Evolutionary conservation across 2,329 filamentous ascomycete species (phyloP).

Genomic region (Nannizziopsis barbatae): DNA sequence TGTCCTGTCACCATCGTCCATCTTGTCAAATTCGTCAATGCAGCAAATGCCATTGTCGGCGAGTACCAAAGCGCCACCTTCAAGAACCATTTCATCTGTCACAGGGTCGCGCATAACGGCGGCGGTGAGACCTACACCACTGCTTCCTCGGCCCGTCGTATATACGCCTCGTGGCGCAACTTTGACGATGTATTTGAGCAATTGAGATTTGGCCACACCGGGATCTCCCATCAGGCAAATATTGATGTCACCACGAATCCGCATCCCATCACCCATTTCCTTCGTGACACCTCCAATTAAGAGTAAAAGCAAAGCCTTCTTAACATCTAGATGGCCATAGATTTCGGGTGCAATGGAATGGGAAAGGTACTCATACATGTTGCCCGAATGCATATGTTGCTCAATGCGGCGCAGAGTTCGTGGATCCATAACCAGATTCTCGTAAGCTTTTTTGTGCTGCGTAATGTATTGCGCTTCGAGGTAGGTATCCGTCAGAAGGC

Average conservation of each 20-base stretch:
- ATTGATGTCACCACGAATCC: constrained; percentile 97
- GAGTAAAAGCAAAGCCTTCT: constrained; percentile 90
- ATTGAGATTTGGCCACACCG: constrained; percentile 97
- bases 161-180: constrained; percentile 87
- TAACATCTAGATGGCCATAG: constrained; percentile 90
- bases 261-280: constrained; percentile 95
- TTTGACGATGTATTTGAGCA: constrained; percentile 97
- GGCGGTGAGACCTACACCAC: constrained; percentile 68
- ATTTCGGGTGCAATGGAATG: constrained; percentile 97
- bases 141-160: constrained; percentile 70
- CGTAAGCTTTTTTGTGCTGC: constrained; percentile 97
- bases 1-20: constrained; percentile 66
- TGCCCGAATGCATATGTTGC: constrained; percentile 70
- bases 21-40: constrained; percentile 79
- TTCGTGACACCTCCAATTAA: constrained; percentile 94
- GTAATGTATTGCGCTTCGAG: constrained; percentile 85
- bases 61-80: constrained; percentile 66
- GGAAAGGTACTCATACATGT: constrained; percentile 90
- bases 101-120: constrained; percentile 73
- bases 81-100: constrained; percentile 66
- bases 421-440: constrained; percentile 75
- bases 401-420: constrained; percentile 73
- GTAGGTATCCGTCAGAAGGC: constrained; percentile 93
- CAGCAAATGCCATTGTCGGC: constrained; percentile 76
- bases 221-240: constrained; percentile 98